Percentiles rank a stretch among this genome's conserved stretches.
Evolutionary conservation across 768 basidiomycete species (phyloP).

Genomic region (Macrolepiota fuliginosa): DNA sequence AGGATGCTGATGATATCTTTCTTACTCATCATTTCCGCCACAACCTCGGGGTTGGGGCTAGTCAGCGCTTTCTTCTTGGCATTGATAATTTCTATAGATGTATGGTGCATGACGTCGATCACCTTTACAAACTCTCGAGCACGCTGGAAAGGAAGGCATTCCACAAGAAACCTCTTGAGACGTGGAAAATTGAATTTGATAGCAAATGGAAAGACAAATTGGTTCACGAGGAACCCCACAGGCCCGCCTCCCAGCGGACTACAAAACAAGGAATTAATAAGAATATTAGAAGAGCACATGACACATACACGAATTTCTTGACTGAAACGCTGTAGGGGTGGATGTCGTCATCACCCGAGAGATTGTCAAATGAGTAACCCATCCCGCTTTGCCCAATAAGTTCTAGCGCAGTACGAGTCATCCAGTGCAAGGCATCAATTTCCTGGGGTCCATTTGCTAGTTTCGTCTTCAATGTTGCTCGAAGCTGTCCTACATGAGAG

Average conservation of each 20-base stretch:
- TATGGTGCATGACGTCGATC: constrained; percentile 31
- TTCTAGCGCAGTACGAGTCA: constrained; percentile 43
- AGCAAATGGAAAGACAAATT: constrained; percentile 17
- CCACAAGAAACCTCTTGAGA: constrained; percentile 31
- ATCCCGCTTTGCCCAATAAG: constrained; percentile 48
- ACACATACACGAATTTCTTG: constrained; percentile 30
- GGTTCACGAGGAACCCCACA: constrained; percentile 15
- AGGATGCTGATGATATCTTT: constrained; percentile 48
- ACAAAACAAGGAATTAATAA: background rate
- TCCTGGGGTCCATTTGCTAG: constrained; percentile 25
- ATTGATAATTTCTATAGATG: constrained; percentile 33
- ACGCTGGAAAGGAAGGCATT: constrained; percentile 29
- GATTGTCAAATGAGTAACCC: constrained; percentile 39
- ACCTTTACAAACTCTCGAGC: constrained; percentile 28
- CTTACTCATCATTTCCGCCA: constrained; percentile 33
- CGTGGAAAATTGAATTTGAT: constrained; percentile 22
- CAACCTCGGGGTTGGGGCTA: constrained; percentile 30
- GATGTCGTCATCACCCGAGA: constrained; percentile 26
- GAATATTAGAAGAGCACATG: too few relatives aligned
- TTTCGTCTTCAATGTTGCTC: constrained; percentile 15
- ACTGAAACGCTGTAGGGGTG: constrained; percentile 32
- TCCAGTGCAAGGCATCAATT: constrained; percentile 34
- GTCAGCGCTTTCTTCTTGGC: constrained; percentile 33
- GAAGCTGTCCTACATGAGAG: constrained; percentile 20
- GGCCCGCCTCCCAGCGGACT: constrained; percentile 11